Evolutionary conservation across 768 basidiomycete genomes (phyloP), one percentile per base, ranked within the genome.

Genomic region (Suillus variegatus): DNA sequence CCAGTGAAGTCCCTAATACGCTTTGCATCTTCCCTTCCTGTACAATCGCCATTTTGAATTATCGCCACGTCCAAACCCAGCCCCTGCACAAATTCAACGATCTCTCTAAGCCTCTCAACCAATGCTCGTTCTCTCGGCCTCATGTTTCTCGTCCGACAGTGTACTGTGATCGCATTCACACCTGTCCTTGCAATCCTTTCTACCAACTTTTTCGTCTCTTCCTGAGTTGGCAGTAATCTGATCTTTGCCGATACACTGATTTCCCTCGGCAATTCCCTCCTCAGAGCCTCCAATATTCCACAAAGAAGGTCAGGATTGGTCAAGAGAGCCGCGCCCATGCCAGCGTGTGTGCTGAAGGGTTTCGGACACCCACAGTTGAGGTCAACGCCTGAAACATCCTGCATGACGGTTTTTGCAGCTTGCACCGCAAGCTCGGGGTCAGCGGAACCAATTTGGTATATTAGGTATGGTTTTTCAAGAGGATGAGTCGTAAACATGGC

Each of bases 291-390:
- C 38, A 99, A 85, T 71, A 99, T 98, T 22, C 90, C 84, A 73
- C 95, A 95, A 10, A 99, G 84, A 40, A 95, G 81, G 72, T 98
- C 95, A 0, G 97, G 95, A 43, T 92, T 97, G 4, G 92, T 88
- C 60, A 99, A 86, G 16, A 99, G 82, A 3, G 96, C 97, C 1
- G 97, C 97, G 10, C 97, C 97, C 96, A 99, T 99, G 0, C 97
- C 97, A 0, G 90, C 79, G 69, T 93, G 91, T 0, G 94, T 95
- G 25, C 95, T 97, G 77, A 98, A 98, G 0, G 95, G 93, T 71
- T 97, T 97, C 0, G 96, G 96, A 73, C 97, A 99, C 0, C 97
- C 97, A 73, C 97, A 99, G 76, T 99, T 99, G 66, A 99, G 89
- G 75, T 99, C 97, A 71, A 99, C 84, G 22, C 96, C 97, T 0